Conservation (phyloP, 331 rosid genomes). For the Phaseolus coccineus region DNA sequence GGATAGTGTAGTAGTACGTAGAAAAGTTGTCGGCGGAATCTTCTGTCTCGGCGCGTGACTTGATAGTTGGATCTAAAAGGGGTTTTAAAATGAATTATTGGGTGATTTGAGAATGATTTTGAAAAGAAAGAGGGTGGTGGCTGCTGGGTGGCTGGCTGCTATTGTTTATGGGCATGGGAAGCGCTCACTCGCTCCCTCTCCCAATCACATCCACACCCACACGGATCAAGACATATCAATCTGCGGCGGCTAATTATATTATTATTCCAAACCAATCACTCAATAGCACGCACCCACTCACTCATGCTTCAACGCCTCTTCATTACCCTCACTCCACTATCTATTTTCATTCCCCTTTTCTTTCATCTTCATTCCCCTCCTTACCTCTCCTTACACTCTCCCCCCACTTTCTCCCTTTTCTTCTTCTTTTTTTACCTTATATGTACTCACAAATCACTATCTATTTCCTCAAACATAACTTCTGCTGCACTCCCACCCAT, state of each 20-base stretch:
- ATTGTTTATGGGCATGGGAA: constrained; percentile 41
- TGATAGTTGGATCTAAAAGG: constrained; percentile 32
- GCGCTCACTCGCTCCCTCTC: not conserved
- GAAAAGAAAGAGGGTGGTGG: not conserved
- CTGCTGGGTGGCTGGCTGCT: not conserved
- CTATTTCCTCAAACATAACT: no score
- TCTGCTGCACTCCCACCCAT: no score
- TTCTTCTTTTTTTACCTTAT: no score
- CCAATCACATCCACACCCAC: not conserved
- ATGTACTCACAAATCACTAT: no score
- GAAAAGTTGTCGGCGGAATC: constrained; percentile 57
- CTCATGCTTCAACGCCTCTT: not conserved
- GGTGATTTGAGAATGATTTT: no score
- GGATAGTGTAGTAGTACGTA: constrained; percentile 21
- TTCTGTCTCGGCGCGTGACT: constrained; percentile 49
- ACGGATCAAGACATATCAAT: constrained; percentile 26
- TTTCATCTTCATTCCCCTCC: no score
- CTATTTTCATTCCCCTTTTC: no score
- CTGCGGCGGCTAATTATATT: constrained; percentile 30
- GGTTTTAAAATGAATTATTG: no score
- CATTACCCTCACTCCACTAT: not conserved
- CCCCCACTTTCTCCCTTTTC: no score
- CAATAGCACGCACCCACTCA: not conserved
- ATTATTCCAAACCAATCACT: not conserved
- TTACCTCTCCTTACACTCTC: no score